Percentiles rank a stretch among this genome's conserved stretches.
These are phyloP conservation scores for Podaxis pistillaris DNA, from an alignment of 768 basidiomycete species.

Conservation along the genomic window DNA sequence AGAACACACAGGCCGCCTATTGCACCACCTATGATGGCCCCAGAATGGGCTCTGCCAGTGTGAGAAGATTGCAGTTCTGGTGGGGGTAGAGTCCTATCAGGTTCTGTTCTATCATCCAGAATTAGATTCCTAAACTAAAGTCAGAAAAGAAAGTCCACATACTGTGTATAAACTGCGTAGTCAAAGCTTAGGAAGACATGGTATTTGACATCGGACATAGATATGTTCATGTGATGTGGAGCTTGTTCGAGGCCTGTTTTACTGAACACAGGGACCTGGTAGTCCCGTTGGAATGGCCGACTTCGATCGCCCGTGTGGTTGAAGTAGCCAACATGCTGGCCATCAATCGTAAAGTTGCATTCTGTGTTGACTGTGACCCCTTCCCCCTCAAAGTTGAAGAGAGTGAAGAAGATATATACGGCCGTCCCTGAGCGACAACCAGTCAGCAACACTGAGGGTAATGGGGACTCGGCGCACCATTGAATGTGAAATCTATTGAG, in stretches of 20 bases:
- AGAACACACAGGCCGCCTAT: not conserved
- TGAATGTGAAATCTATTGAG: conserved; percentile 26
- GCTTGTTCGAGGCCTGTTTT: conserved; percentile 13
- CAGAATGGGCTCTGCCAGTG: not conserved
- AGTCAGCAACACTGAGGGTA: not conserved
- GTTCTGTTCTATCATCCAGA: not conserved
- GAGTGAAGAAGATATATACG: conserved; percentile 38
- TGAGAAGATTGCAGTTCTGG: not conserved
- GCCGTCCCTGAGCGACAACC: conserved; percentile 25
- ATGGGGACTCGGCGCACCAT: conserved; percentile 18
- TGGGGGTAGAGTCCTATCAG: not conserved
- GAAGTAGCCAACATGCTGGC: conserved; percentile 16
- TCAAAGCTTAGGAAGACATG: conserved; percentile 17
- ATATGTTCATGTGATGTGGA: conserved; percentile 12
- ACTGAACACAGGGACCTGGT: conserved; percentile 21
- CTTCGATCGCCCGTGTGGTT: conserved; percentile 18
- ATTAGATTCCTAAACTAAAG: not conserved
- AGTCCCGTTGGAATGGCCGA: conserved; percentile 12
- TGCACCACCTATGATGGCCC: not conserved
- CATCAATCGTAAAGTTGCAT: conserved; percentile 25
- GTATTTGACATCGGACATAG: conserved; percentile 7
- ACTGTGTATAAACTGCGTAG: conserved; percentile 17
- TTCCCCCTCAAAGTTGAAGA: conserved; percentile 29
- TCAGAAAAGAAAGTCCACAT: not conserved
- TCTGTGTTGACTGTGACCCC: conserved; percentile 21